Percentiles rank a stretch among this genome's conserved stretches.
Evolutionary conservation across 1,284 basidiomycete genomes (phyloP).

Genomic region (Ceratobasidium sp.): DNA sequence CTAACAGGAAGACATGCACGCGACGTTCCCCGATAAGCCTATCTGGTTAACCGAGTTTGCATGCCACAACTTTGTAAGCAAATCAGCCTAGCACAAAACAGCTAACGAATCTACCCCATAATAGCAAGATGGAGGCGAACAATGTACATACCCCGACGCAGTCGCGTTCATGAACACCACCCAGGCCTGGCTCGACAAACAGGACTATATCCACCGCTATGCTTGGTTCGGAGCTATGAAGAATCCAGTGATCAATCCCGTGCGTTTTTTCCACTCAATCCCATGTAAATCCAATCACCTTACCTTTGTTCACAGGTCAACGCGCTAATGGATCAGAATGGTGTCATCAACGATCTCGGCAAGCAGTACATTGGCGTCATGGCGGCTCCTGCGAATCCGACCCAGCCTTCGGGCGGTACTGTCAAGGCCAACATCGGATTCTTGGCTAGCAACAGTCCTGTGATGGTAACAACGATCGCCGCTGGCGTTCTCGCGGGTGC

Average conservation of each 20-base stretch:
- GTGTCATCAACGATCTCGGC: conserved; percentile 38
- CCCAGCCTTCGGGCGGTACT: conserved; percentile 3
- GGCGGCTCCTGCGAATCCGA: conserved; percentile 20
- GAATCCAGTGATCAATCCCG: conserved; percentile 38
- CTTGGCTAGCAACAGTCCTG: not conserved
- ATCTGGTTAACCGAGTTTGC: conserved; percentile 76
- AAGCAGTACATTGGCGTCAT: conserved; percentile 39
- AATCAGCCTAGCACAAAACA: not conserved
- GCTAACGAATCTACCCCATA: not conserved
- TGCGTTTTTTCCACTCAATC: not conserved
- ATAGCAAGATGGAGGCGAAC: conserved; percentile 46
- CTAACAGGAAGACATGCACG: conserved; percentile 56
- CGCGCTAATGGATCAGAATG: conserved; percentile 37
- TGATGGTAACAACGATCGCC: not conserved
- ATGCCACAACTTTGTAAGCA: conserved; percentile 56
- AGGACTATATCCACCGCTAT: conserved; percentile 58
- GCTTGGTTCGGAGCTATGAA: conserved; percentile 56
- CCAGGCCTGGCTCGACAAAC: conserved; percentile 56
- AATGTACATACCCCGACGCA: conserved; percentile 54
- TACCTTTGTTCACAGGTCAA: conserved; percentile 17
- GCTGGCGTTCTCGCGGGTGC: conserved; percentile 6
- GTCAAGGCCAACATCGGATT: conserved; percentile 5
- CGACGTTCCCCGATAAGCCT: conserved; percentile 56
- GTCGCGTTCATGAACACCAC: conserved; percentile 56
- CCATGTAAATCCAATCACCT: not conserved